Percentiles rank a stretch among this genome's conserved stretches.
phyloP scores from a whole-genome alignment of 1,139 yeast genomes.

The Yamadazyma oceani region DNA sequence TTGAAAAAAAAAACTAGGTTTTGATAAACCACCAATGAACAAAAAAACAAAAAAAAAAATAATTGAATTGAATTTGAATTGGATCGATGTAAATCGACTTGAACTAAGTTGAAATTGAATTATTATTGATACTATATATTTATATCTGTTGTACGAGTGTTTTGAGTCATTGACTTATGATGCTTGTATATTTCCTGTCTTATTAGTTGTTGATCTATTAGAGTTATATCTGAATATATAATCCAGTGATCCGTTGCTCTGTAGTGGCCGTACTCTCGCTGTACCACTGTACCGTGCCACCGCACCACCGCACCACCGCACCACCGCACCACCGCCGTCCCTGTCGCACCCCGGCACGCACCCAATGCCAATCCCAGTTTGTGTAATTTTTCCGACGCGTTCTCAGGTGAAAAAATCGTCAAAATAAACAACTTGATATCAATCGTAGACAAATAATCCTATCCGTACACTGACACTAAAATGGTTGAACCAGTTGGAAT shows the following conservation, averaged over 20 bases:
- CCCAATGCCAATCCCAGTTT: background rate
- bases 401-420: background rate
- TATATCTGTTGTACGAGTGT: conserved; percentile 6
- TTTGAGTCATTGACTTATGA: no score
- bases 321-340: no score
- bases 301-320: no score
- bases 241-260: conserved; percentile 1
- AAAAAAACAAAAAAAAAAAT: no score
- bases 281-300: no score
- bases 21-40: background rate
- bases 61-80: no score
- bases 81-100: no score
- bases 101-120: no score
- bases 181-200: conserved; percentile 13
- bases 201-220: conserved; percentile 13
- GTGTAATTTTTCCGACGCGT: conserved; percentile 2
- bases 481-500: conserved; percentile 73
- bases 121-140: conserved; percentile 1
- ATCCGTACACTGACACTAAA: no score
- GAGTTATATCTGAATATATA: conserved; percentile 12
- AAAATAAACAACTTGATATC: conserved; percentile 1
- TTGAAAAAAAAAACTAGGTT: background rate
- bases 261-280: no score
- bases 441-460: no score
- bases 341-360: no score